Evolutionary conservation across 305 asterid species (phyloP).

Genomic region (Fraxinus sp.): DNA sequence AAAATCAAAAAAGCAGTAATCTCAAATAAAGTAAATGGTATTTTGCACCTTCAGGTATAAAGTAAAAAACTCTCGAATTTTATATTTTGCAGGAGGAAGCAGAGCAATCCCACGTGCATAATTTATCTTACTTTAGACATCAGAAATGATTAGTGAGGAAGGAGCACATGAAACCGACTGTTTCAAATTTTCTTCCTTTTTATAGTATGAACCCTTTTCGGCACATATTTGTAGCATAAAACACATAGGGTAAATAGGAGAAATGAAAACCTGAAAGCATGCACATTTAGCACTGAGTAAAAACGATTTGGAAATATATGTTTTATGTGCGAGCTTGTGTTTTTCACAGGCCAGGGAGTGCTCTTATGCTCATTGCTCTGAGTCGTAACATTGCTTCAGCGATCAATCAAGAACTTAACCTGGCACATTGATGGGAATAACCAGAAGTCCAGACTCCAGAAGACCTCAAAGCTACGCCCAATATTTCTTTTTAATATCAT

Average conservation of each 20-base stretch:
- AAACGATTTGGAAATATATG: neutral
- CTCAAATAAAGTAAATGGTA: neutral
- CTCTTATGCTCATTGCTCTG: neutral
- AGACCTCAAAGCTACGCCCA: neutral
- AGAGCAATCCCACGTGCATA: neutral
- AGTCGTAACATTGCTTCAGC: neutral
- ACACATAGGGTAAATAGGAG: neutral
- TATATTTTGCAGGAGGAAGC: neutral
- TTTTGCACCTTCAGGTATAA: neutral
- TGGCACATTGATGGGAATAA: neutral
- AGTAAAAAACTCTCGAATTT: neutral
- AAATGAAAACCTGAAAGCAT: neutral
- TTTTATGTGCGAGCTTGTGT: neutral
- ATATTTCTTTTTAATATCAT: neutral
- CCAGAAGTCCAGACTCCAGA: neutral
- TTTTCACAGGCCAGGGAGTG: neutral
- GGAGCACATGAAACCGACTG: neutral
- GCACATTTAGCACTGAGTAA: neutral
- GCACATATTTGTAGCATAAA: neutral
- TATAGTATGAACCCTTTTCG: neutral
- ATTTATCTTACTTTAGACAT: neutral
- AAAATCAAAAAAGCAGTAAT: neutral
- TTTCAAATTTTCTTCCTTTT: neutral
- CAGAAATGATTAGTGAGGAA: neutral
- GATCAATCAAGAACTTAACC: neutral